These are phyloP conservation scores for Diaporthe humulicola DNA, from an alignment of 2,329 filamentous ascomycete species.

Conservation along the genomic window DNA sequence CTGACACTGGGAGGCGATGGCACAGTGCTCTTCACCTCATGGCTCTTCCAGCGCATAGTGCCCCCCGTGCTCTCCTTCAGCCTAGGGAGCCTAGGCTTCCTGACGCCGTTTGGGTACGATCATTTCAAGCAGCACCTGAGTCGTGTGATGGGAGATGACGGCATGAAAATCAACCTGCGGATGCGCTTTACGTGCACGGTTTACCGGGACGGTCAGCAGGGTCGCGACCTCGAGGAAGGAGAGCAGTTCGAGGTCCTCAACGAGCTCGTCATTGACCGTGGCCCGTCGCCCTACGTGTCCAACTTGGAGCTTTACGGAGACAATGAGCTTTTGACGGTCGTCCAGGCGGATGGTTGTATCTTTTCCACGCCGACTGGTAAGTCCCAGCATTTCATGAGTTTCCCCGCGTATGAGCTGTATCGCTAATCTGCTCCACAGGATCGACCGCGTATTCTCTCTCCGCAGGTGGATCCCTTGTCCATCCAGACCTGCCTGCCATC, in stretches of 20 bases:
- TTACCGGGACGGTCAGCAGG: conserved; percentile 76
- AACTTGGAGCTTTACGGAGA: conserved; percentile 97
- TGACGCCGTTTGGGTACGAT: conserved; percentile 90
- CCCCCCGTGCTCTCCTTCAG: conserved; percentile 89
- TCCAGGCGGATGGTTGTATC: conserved; percentile 97
- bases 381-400: conserved; percentile 12
- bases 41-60: conserved; percentile 92
- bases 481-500: conserved; percentile 96
- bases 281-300: conserved; percentile 95
- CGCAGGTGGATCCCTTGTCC: conserved; percentile 93
- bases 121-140: conserved; percentile 89
- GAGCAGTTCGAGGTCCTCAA: conserved; percentile 99
- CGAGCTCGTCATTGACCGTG: conserved; percentile 97
- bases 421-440: conserved; percentile 55
- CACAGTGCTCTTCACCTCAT: conserved; percentile 89
- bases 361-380: conserved; percentile 92
- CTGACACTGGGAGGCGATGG: conserved; percentile 89
- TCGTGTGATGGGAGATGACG: conserved; percentile 91
- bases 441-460: conserved; percentile 97
- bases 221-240: conserved; percentile 82
- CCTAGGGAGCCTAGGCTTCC: conserved; percentile 86
- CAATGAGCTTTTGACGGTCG: conserved; percentile 92
- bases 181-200: conserved; percentile 99
- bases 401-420: not conserved
- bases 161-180: conserved; percentile 96